These are phyloP conservation scores for Neonectria magnoliae DNA, from an alignment of 2,329 filamentous ascomycete species.

Conservation along the genomic window DNA sequence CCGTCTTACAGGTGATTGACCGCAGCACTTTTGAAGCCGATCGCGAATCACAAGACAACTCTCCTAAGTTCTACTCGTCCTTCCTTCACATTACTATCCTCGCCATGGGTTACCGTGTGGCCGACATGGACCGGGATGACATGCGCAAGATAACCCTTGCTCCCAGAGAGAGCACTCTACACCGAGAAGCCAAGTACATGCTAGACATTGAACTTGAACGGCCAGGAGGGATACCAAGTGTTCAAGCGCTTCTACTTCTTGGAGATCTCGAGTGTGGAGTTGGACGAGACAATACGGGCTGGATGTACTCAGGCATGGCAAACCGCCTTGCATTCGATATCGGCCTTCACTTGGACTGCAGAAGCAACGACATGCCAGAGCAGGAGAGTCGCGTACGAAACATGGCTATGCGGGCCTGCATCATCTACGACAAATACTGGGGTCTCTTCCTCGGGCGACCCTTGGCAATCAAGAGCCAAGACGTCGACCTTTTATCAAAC, in stretches of 20 bases:
- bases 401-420: constrained; percentile 62
- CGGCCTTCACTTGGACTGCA: constrained; percentile 60
- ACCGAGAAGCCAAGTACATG: constrained; percentile 65
- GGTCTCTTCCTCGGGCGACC: constrained; percentile 64
- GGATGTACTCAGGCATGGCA: constrained; percentile 62
- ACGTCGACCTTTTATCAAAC: constrained; percentile 59
- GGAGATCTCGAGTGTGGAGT: constrained; percentile 64
- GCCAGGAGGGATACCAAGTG: constrained; percentile 61
- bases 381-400: constrained; percentile 59
- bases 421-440: constrained; percentile 66
- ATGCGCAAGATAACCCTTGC: constrained; percentile 58
- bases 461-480: constrained; percentile 62
- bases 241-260: constrained; percentile 61
- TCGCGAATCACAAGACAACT: constrained; percentile 50
- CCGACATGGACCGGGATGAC: constrained; percentile 59
- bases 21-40: constrained; percentile 60
- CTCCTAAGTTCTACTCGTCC: constrained; percentile 60
- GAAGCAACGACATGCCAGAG: constrained; percentile 54
- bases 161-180: constrained; percentile 61
- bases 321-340: constrained; percentile 58
- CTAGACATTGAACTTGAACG: constrained; percentile 62
- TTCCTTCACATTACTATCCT: constrained; percentile 63
- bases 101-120: constrained; percentile 62
- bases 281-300: constrained; percentile 63
- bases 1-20: constrained; percentile 60